phyloP scores from a whole-genome alignment of 2,329 filamentous ascomycete genomes.

The Fusarium beomiforme region DNA sequence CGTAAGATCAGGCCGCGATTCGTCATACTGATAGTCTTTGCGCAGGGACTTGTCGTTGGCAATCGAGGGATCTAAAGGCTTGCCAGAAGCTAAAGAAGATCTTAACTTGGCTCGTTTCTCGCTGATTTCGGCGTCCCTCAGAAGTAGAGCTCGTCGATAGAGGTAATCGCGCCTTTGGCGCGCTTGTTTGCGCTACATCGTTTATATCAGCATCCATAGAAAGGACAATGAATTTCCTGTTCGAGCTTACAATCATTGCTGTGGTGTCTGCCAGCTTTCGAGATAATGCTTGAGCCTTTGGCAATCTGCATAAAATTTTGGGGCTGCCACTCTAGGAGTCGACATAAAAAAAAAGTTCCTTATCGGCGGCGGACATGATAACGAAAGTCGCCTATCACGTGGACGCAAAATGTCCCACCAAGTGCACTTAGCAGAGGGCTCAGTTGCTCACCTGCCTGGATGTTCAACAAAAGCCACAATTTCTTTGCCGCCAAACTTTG shows the following conservation, averaged over 20 bases:
- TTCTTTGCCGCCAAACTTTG: slow-evolving; percentile 29
- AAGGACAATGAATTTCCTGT: background rate
- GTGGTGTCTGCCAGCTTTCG: background rate
- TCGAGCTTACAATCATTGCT: slow-evolving; percentile 49
- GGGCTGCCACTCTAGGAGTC: background rate
- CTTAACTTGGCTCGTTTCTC: slow-evolving; percentile 91
- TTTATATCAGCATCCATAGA: slow-evolving; percentile 30
- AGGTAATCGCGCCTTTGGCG: slow-evolving; percentile 68
- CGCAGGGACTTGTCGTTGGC: slow-evolving; percentile 87
- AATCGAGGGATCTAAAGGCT: slow-evolving; percentile 82
- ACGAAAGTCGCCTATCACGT: slow-evolving; percentile 51
- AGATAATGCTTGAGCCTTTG: slow-evolving; percentile 11
- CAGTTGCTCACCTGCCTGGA: slow-evolving; percentile 40
- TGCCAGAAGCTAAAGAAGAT: slow-evolving; percentile 87
- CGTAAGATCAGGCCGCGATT: slow-evolving; percentile 75
- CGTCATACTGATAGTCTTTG: slow-evolving; percentile 93
- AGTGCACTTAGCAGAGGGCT: slow-evolving; percentile 43
- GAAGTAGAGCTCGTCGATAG: slow-evolving; percentile 85
- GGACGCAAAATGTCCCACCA: slow-evolving; percentile 54
- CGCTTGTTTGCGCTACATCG: slow-evolving; percentile 52
- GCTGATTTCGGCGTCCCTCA: slow-evolving; percentile 91
- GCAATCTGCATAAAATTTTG: slow-evolving; percentile 29
- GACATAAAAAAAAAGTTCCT: slow-evolving; percentile 43
- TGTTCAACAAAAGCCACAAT: slow-evolving; percentile 43
- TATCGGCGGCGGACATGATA: slow-evolving; percentile 47